A percentile compares a stretch with the other conserved stretches of the same genome.
These are phyloP conservation scores for Tubosaeta brunneosetosa DNA, from an alignment of 768 basidiomycete species.

Conservation along the genomic window DNA sequence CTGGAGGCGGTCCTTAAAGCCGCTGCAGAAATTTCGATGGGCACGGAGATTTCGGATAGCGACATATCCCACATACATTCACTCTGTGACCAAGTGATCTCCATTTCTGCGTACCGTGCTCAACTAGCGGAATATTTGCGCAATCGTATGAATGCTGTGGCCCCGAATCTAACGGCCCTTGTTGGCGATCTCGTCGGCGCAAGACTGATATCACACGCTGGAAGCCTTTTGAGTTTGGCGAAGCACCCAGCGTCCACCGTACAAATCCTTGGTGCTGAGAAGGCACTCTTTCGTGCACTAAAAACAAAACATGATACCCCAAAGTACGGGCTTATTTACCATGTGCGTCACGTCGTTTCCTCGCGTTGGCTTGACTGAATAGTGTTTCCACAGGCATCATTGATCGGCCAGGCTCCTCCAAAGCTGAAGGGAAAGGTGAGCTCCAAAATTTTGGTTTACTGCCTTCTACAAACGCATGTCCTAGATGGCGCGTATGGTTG, in stretches of 20 bases:
- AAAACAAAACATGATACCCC: slow-evolving; percentile 93
- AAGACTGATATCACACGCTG: slow-evolving; percentile 69
- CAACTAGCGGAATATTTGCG: slow-evolving; percentile 95
- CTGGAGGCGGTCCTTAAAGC: slow-evolving; percentile 92
- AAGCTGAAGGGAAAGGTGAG: slow-evolving; percentile 95
- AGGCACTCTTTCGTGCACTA: slow-evolving; percentile 69
- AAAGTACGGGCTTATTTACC: slow-evolving; percentile 99
- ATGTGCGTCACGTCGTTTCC: slow-evolving; percentile 47
- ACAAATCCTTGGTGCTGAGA: slow-evolving; percentile 74
- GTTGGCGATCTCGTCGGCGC: slow-evolving; percentile 78
- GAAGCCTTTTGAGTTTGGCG: slow-evolving; percentile 62
- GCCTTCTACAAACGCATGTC: slow-evolving; percentile 2
- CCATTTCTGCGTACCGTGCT: slow-evolving; percentile 89
- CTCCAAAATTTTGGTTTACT: not conserved
- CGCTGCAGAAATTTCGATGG: slow-evolving; percentile 98
- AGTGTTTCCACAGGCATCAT: slow-evolving; percentile 59
- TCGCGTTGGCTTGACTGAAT: slow-evolving; percentile 2
- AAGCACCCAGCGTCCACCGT: slow-evolving; percentile 79
- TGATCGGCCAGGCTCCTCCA: slow-evolving; percentile 95
- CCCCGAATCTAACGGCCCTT: slow-evolving; percentile 88
- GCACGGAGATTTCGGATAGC: slow-evolving; percentile 96
- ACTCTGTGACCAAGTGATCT: slow-evolving; percentile 96
- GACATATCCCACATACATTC: slow-evolving; percentile 97
- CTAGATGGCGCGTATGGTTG: slow-evolving; percentile 99
- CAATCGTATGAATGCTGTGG: slow-evolving; percentile 97